Percentiles rank a stretch among this genome's conserved stretches.
These are phyloP conservation scores for Erysimum cheiri DNA, from an alignment of 441 rosid genomes.

Conservation along the genomic window DNA sequence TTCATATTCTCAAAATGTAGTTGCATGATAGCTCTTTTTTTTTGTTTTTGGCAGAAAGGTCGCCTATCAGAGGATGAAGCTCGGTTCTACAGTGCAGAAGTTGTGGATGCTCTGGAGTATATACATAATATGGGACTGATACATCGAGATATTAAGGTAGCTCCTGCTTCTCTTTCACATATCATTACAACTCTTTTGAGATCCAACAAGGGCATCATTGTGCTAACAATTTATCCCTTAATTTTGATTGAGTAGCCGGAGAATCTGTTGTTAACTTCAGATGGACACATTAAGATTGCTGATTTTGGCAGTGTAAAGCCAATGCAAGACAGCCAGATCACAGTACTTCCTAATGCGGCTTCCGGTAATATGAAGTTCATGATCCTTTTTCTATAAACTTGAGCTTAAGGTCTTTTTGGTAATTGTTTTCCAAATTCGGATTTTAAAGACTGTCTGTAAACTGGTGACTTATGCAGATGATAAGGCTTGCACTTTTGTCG, in stretches of 20 bases:
- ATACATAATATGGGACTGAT: constrained; percentile 92
- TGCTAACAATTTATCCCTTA: constrained; percentile 39
- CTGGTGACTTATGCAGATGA: constrained; percentile 66
- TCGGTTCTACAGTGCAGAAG: constrained; percentile 91
- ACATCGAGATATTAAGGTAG: constrained; percentile 97
- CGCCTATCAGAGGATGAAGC: constrained; percentile 89
- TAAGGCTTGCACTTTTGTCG: constrained; percentile 90
- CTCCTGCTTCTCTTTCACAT: constrained; percentile 13
- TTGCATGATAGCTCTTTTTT: background rate
- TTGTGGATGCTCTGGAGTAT: constrained; percentile 97
- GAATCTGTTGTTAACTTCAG: constrained; percentile 83
- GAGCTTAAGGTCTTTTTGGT: constrained; percentile 28
- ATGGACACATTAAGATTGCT: constrained; percentile 95
- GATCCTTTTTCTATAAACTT: constrained; percentile 14
- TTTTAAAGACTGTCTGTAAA: constrained; percentile 8
- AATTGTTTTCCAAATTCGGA: constrained; percentile 6
- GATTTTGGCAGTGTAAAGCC: constrained; percentile 99
- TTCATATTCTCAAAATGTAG: constrained; percentile 18
- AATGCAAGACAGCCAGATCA: constrained; percentile 90
- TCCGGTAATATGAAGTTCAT: constrained; percentile 61
- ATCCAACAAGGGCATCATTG: background rate
- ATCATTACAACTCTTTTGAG: constrained; percentile 4
- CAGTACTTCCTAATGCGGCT: constrained; percentile 94
- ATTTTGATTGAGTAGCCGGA: constrained; percentile 75
- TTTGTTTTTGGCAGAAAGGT: constrained; percentile 62